Percentiles rank a stretch among this genome's conserved stretches.
Evolutionary conservation across 306 rosid species (phyloP).

Genomic region (Inga leiocalycina): DNA sequence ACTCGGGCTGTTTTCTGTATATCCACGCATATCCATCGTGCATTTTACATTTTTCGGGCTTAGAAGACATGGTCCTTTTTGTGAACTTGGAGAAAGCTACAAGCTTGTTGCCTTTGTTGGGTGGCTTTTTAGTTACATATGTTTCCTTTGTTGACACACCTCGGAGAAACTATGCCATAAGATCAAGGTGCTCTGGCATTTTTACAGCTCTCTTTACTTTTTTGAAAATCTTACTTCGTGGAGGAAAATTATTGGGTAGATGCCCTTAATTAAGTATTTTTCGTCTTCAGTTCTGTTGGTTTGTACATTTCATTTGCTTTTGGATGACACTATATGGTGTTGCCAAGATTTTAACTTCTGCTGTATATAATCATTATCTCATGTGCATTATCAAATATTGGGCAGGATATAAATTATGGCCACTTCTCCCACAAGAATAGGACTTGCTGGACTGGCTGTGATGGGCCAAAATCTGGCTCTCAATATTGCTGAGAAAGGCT

Average conservation of each 20-base stretch:
- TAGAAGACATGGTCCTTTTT: not conserved
- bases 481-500: constrained; percentile 94
- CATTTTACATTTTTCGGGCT: not conserved
- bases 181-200: constrained; percentile 19
- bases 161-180: not conserved
- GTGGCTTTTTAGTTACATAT: not conserved
- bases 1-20: constrained; percentile 5
- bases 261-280: not conserved
- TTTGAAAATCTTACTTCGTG: not conserved
- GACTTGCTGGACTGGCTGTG: constrained; percentile 90
- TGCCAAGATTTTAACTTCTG: not conserved
- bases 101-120: not conserved
- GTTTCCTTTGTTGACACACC: constrained; percentile 1
- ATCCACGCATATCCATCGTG: not conserved
- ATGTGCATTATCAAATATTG: constrained; percentile 24
- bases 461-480: constrained; percentile 97
- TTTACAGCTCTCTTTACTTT: not conserved
- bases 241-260: not conserved
- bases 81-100: constrained; percentile 2
- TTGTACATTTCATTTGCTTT: constrained; percentile 6
- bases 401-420: constrained; percentile 70
- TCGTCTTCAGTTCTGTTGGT: constrained; percentile 10
- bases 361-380: not conserved
- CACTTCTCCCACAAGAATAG: constrained; percentile 62
- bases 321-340: not conserved